Evolutionary conservation across 306 rosid genomes (phyloP), one percentile per base, ranked within the genome.

Genomic region (Geum urbanum): DNA sequence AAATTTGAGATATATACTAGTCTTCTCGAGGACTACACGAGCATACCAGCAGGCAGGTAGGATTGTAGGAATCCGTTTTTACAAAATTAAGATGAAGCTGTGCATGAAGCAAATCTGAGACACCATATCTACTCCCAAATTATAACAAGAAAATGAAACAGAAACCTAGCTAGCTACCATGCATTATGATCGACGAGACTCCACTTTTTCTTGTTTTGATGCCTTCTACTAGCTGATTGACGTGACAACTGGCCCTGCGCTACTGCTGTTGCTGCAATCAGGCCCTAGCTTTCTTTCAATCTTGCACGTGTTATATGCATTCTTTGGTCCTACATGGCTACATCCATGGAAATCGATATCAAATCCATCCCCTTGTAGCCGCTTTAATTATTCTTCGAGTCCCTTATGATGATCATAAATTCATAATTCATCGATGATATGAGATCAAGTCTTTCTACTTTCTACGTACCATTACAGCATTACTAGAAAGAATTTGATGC

Each of bases 221-320:
- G n/a, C 63, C 43, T 18, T 55, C 62, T 44, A 45, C 51, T 51
- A 32, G 37, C 37, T 56, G 63, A 32, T 58, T 58, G 77, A 59
- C 66, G 46, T 72, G 74, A 78, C 65, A 67, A 63, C 14, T 4
- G 37, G 37, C 37, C 37, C 37, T 32, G 37, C 37, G 2, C 37
- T 32, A 32, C 37, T 32, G 37, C 51, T 41, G 64, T 51, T 27
- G 63, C 73, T 64, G 46, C 62, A 43, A 22, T 58, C 15, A 72
- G 47, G 59, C 63, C 47, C 50, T 32, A 32, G 37, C 37, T 63
- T 40, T 0, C n/a, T 47, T 72, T 61, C 52, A 68, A 8, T 67
- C 39, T 12, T 58, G 62, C 81, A 72, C 73, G 81, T 77, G 81
- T 77, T 72, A 24, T 72, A 24, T 15, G 63, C 51, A 24, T 41